These are phyloP conservation scores for Mangifera indica DNA, from an alignment of 345 rosid genomes.

Conservation along the genomic window DNA sequence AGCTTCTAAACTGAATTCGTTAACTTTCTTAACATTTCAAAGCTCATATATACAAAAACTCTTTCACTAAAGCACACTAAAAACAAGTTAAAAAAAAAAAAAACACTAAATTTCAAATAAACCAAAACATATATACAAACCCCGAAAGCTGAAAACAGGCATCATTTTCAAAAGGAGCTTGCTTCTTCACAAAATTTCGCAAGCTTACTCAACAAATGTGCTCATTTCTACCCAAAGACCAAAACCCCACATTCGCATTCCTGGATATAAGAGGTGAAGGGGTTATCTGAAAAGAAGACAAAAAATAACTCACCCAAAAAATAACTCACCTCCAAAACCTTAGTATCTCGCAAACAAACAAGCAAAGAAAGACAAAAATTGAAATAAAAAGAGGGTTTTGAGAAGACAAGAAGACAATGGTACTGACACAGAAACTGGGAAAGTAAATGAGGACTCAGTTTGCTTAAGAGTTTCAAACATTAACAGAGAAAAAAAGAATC, in stretches of 20 bases:
- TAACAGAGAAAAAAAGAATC: background rate
- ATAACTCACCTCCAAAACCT: constrained; percentile 3
- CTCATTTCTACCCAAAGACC: constrained; percentile 7
- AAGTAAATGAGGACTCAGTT: background rate
- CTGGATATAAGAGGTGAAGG: constrained; percentile 6
- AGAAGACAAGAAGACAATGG: constrained; percentile 9
- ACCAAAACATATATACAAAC: background rate
- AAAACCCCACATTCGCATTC: constrained; percentile 16
- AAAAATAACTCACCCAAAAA: background rate
- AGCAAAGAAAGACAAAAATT: background rate
- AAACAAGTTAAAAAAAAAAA: background rate
- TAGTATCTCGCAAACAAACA: constrained; percentile 7
- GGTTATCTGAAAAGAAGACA: constrained; percentile 16
- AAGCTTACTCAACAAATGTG: background rate
- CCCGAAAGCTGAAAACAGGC: background rate
- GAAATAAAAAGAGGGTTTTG: background rate
- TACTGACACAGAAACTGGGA: constrained; percentile 4
- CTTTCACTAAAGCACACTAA: too few species aligned
- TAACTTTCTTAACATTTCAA: constrained; percentile 6
- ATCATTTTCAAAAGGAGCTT: background rate
- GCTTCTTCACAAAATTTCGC: background rate
- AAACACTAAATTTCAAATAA: background rate
- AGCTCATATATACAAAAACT: background rate
- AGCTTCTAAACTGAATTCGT: background rate
- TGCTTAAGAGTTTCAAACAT: background rate